These are phyloP conservation scores for Ustilago crameri DNA, from an alignment of 1,284 basidiomycete genomes.

Conservation along the genomic window DNA sequence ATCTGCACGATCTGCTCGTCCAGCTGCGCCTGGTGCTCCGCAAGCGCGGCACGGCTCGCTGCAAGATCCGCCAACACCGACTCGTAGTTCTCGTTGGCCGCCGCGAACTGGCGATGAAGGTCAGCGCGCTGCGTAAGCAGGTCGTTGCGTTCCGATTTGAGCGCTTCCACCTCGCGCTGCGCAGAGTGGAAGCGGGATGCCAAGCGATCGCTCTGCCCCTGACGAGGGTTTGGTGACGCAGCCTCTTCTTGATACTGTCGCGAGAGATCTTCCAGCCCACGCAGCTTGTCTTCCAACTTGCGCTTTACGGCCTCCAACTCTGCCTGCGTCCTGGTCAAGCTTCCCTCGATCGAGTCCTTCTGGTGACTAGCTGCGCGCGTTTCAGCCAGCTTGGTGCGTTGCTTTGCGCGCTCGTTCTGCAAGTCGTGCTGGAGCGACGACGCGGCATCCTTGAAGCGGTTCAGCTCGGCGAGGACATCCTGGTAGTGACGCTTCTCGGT, in stretches of 20 bases:
- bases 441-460: conserved; percentile 38
- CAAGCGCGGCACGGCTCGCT: conserved; percentile 29
- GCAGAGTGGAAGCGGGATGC: conserved; percentile 42
- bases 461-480: conserved; percentile 37
- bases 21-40: conserved; percentile 51
- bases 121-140: conserved; percentile 41
- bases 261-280: conserved; percentile 33
- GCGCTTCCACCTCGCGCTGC: conserved; percentile 35
- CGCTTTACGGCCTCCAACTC: conserved; percentile 42
- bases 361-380: conserved; percentile 26
- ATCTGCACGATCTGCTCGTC: conserved; percentile 57
- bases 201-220: conserved; percentile 36
- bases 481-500: conserved; percentile 36
- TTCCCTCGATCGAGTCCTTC: conserved; percentile 40
- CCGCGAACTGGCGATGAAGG: conserved; percentile 41
- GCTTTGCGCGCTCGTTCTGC: conserved; percentile 34
- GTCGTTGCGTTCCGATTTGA: conserved; percentile 43
- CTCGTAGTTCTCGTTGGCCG: conserved; percentile 43
- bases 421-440: conserved; percentile 42
- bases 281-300: conserved; percentile 47
- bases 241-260: conserved; percentile 32
- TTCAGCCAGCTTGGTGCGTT: conserved; percentile 33
- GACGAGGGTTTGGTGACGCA: conserved; percentile 10
- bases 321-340: conserved; percentile 31
- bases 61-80: conserved; percentile 41